These are phyloP conservation scores for Allantophomopsis cytisporea DNA, from an alignment of 2,329 filamentous ascomycete species.

Conservation along the genomic window DNA sequence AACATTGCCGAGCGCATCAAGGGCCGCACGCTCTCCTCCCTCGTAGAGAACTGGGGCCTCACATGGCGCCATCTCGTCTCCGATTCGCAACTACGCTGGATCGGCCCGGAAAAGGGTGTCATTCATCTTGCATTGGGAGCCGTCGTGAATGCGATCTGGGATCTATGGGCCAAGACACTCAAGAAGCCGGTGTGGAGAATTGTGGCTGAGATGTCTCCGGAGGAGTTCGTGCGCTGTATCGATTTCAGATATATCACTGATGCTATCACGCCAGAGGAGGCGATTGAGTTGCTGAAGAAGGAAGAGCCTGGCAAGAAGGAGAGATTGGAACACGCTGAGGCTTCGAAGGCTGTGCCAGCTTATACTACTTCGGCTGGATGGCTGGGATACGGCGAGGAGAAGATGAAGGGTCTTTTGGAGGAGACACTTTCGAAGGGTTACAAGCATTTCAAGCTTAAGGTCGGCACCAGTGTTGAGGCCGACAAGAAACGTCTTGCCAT, in stretches of 20 bases:
- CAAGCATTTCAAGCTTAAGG: constrained; percentile 79
- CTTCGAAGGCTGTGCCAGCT: constrained; percentile 63
- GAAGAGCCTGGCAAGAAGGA: constrained; percentile 52
- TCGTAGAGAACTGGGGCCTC: constrained; percentile 67
- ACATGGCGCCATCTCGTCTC: constrained; percentile 85
- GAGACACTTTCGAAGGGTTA: constrained; percentile 67
- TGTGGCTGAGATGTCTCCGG: constrained; percentile 74
- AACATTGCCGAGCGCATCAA: constrained; percentile 62
- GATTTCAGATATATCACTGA: constrained; percentile 91
- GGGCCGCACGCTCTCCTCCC: constrained; percentile 58
- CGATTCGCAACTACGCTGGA: constrained; percentile 81
- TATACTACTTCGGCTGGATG: constrained; percentile 84
- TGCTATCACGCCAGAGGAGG: constrained; percentile 73
- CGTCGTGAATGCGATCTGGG: constrained; percentile 82
- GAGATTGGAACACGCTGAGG: constrained; percentile 58
- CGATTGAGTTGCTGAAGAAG: constrained; percentile 53
- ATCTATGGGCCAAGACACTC: constrained; percentile 76
- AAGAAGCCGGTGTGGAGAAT: constrained; percentile 81
- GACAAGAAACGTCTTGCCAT: constrained; percentile 58
- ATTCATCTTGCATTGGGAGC: constrained; percentile 80
- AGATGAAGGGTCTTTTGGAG: constrained; percentile 59
- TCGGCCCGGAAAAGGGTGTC: constrained; percentile 83
- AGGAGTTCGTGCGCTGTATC: constrained; percentile 74
- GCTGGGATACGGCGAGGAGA: constrained; percentile 75
- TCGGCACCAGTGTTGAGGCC: constrained; percentile 56